These are phyloP conservation scores for Debaryomyces sp. DNA, from an alignment of 1,139 yeast species.

Conservation along the genomic window DNA sequence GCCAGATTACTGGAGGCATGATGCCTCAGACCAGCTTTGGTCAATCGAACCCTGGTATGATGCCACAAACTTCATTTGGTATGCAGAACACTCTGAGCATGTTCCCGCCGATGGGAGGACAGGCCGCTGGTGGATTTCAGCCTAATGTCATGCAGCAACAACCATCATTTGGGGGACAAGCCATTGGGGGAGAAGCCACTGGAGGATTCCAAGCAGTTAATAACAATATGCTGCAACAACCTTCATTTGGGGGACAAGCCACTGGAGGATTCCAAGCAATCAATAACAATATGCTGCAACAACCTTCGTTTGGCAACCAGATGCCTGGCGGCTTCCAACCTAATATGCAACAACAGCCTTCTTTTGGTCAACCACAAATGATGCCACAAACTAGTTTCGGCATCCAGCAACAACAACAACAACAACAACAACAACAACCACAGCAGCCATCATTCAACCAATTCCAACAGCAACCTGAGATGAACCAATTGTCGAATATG, in stretches of 20 bases:
- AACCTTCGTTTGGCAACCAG: slow-evolving; percentile 12
- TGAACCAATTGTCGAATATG: slow-evolving; percentile 60
- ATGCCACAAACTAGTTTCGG: slow-evolving; percentile 17
- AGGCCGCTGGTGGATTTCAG: background rate
- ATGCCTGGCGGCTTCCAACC: slow-evolving; percentile 9
- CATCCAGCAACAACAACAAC: slow-evolving; percentile 12
- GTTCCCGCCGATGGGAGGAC: slow-evolving; percentile 11
- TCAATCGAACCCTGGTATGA: slow-evolving; percentile 16
- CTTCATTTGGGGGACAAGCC: slow-evolving; percentile 15
- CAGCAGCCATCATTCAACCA: slow-evolving; percentile 8
- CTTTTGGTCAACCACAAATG: slow-evolving; percentile 23
- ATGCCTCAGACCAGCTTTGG: slow-evolving; percentile 55
- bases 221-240: too few species aligned
- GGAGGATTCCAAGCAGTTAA: too few species aligned
- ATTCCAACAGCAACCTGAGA: slow-evolving; percentile 27
- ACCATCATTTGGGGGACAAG: slow-evolving; percentile 8
- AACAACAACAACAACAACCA: slow-evolving; percentile 11
- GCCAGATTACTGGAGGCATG: slow-evolving; percentile 33
- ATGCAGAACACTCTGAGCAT: slow-evolving; percentile 5
- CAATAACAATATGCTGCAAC: slow-evolving; percentile 7
- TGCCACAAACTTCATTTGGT: slow-evolving; percentile 22
- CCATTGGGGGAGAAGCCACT: too few species aligned
- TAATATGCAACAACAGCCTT: slow-evolving; percentile 7
- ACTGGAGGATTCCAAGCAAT: slow-evolving; percentile 7
- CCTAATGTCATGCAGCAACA: slow-evolving; percentile 4